These are phyloP conservation scores for Rugonectria rugulosa DNA, from an alignment of 2,329 filamentous ascomycete species.

Conservation along the genomic window DNA sequence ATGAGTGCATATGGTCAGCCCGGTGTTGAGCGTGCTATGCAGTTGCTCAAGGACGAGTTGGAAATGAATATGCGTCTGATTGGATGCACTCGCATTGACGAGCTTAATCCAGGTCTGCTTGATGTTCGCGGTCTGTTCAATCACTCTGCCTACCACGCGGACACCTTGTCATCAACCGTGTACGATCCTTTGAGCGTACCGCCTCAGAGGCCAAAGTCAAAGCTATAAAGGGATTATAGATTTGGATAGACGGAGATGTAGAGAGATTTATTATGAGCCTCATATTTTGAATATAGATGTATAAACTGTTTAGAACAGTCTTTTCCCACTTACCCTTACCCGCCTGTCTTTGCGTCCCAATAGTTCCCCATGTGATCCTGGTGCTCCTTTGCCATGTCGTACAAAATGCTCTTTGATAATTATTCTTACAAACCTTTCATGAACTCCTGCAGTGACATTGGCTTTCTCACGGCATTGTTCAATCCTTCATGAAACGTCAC, in stretches of 20 bases:
- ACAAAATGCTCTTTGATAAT: neutral
- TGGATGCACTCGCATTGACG: conserved; percentile 75
- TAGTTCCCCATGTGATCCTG: neutral
- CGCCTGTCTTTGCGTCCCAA: neutral
- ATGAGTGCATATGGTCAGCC: conserved; percentile 91
- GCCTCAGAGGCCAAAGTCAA: conserved; percentile 59
- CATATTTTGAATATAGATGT: conserved; percentile 22
- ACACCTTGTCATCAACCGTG: conserved; percentile 56
- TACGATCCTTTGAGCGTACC: conserved; percentile 64
- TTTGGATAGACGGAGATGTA: neutral
- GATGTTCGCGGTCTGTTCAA: conserved; percentile 74
- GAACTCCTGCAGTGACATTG: conserved; percentile 81
- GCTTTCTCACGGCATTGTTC: conserved; percentile 91
- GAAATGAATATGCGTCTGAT: conserved; percentile 99
- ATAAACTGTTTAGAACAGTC: conserved; percentile 25
- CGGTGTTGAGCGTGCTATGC: conserved; percentile 92
- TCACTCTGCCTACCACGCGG: conserved; percentile 59
- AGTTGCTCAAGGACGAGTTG: conserved; percentile 93
- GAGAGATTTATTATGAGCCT: neutral
- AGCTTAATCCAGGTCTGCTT: conserved; percentile 82
- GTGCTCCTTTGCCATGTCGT: neutral
- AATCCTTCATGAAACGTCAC: conserved; percentile 89
- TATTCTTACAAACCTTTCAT: conserved; percentile 66
- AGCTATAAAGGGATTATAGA: conserved; percentile 49
- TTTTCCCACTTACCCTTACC: conserved; percentile 1